These are phyloP conservation scores for Gypsophila paniculata DNA, from an alignment of 179 eudicot species.

Conservation along the genomic window DNA sequence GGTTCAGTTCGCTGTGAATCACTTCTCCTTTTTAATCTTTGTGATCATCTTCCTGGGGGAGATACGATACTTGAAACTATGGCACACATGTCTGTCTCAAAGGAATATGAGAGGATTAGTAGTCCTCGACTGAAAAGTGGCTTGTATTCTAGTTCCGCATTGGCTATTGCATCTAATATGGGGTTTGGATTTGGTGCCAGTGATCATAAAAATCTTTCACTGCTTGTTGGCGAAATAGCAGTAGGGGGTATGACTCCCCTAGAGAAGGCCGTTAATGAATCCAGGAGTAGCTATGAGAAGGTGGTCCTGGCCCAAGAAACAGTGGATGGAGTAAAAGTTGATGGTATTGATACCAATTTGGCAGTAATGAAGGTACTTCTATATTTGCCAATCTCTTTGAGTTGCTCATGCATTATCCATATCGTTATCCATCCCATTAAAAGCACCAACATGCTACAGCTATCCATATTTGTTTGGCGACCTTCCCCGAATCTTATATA, in stretches of 20 bases:
- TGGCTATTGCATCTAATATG: conserved; percentile 60
- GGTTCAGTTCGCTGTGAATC: conserved; percentile 48
- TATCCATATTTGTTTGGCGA: not conserved
- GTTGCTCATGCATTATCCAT: not conserved
- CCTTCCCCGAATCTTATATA: conserved; percentile 1
- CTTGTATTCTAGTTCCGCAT: conserved; percentile 68
- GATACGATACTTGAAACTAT: conserved; percentile 79
- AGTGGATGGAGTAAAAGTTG: conserved; percentile 87
- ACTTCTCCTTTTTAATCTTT: conserved; percentile 79
- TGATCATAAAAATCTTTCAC: conserved; percentile 36
- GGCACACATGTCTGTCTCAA: conserved; percentile 58
- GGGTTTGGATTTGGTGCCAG: conserved; percentile 61
- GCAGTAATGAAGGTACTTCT: conserved; percentile 79
- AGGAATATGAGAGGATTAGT: conserved; percentile 45
- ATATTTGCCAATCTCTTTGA: conserved; percentile 4
- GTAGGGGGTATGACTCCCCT: conserved; percentile 78
- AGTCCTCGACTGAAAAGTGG: conserved; percentile 39
- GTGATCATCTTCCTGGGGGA: conserved; percentile 93
- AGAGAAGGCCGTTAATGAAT: conserved; percentile 80
- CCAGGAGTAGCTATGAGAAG: conserved; percentile 72
- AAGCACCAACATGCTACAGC: conserved; percentile 6
- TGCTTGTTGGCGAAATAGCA: conserved; percentile 70
- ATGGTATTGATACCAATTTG: conserved; percentile 87
- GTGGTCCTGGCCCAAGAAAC: conserved; percentile 75
- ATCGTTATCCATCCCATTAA: not conserved